These are phyloP conservation scores for Stropharia rugosoannulata DNA, from an alignment of 768 basidiomycete species.

Conservation along the genomic window DNA sequence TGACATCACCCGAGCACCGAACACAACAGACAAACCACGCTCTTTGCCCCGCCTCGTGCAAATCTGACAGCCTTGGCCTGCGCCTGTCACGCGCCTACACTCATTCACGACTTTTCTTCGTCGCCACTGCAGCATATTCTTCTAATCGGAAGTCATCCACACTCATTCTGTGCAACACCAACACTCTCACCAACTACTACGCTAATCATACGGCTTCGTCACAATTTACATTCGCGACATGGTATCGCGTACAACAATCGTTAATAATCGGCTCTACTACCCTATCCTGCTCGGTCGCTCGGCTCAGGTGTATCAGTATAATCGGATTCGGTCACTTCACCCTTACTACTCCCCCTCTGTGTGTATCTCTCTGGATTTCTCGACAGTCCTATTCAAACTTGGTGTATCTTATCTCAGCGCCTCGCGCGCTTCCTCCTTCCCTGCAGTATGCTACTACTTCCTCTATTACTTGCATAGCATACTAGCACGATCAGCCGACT, in stretches of 20 bases:
- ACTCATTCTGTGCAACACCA: too few relatives aligned
- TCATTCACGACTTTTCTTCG: too few relatives aligned
- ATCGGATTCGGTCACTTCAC: conserved; percentile 4
- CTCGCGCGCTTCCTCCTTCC: neutral
- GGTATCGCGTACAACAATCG: neutral
- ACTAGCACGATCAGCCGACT: neutral
- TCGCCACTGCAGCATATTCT: too few relatives aligned
- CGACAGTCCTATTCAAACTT: neutral
- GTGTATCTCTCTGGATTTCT: conserved; percentile 10
- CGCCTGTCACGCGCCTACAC: too few relatives aligned
- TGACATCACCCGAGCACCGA: neutral
- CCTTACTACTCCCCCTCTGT: neutral
- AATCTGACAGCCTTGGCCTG: too few relatives aligned
- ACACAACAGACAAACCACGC: too few relatives aligned
- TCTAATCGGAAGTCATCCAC: too few relatives aligned
- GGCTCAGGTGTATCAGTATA: conserved; percentile 12
- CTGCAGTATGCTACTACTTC: neutral
- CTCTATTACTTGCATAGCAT: neutral
- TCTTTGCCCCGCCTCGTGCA: too few relatives aligned
- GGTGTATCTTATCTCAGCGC: conserved; percentile 4
- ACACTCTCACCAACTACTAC: too few relatives aligned
- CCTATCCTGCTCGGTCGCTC: conserved; percentile 8
- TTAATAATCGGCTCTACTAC: neutral
- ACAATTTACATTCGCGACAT: too few relatives aligned
- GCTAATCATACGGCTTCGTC: too few relatives aligned